Percentiles rank a stretch among this genome's conserved stretches.
Conservation (phyloP, 1,284 basidiomycete species). For the Papiliotrema nemorosa region DNA sequence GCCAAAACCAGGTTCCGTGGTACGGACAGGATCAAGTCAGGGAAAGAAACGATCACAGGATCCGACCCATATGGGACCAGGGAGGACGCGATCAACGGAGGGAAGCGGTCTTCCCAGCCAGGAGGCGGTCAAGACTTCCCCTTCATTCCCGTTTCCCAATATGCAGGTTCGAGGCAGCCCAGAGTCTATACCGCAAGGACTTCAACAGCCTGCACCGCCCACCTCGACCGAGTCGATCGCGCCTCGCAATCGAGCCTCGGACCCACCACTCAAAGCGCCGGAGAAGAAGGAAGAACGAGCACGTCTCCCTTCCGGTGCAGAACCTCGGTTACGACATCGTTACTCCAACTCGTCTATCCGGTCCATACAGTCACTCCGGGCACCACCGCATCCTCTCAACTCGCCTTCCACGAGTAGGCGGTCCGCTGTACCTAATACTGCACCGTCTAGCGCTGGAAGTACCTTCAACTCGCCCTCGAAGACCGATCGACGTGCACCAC, state of each 20-base stretch:
- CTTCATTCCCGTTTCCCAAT: slow-evolving; percentile 29
- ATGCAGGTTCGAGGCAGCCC: slow-evolving; percentile 1
- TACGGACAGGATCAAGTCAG: slow-evolving; percentile 1
- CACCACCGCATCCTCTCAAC: slow-evolving; percentile 46
- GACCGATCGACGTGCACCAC: slow-evolving; percentile 14
- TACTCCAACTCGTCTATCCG: slow-evolving; percentile 38
- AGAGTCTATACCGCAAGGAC: background rate
- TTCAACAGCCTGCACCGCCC: background rate
- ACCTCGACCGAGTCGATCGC: background rate
- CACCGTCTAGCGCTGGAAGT: slow-evolving; percentile 19
- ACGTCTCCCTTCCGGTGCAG: slow-evolving; percentile 7
- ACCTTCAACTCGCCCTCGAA: slow-evolving; percentile 22
- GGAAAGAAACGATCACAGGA: background rate
- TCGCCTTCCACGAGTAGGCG: slow-evolving; percentile 31
- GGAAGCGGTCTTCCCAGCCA: slow-evolving; percentile 17
- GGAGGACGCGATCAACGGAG: slow-evolving; percentile 14
- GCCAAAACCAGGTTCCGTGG: slow-evolving; percentile 2
- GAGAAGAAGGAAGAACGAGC: background rate
- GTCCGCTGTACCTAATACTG: slow-evolving; percentile 9
- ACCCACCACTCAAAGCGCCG: background rate
- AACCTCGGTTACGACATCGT: slow-evolving; percentile 25
- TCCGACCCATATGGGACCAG: background rate
- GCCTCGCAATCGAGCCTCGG: too few relatives aligned
- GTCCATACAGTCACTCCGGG: slow-evolving; percentile 40
- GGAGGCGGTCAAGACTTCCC: slow-evolving; percentile 4